Conservation (phyloP, 2,329 filamentous ascomycete genomes). For the Exophiala aquamarina region DNA sequence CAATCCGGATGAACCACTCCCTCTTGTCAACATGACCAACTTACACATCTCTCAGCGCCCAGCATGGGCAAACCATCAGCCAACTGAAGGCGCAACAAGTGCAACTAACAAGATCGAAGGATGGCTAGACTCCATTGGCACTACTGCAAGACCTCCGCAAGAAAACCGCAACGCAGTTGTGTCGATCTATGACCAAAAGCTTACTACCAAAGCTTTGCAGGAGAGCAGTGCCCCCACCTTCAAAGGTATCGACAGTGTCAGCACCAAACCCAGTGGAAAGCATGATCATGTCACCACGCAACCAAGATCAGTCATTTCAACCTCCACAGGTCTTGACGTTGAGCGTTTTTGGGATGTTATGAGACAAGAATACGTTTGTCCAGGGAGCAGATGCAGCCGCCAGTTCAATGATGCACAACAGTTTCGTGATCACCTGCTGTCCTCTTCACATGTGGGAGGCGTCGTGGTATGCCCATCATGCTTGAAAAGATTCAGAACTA, state of each 20-base stretch:
- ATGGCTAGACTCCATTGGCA: constrained; percentile 13
- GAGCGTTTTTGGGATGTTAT: constrained; percentile 34
- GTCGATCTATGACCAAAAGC: constrained; percentile 18
- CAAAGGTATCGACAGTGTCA: too few relatives aligned
- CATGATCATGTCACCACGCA: constrained; percentile 6
- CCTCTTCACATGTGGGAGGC: constrained; percentile 27
- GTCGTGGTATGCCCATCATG: constrained; percentile 41
- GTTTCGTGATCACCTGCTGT: constrained; percentile 37
- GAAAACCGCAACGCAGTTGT: constrained; percentile 15
- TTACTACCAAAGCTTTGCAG: too few relatives aligned
- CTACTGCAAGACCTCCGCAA: constrained; percentile 4
- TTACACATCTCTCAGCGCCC: too few relatives aligned
- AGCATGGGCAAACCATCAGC: too few relatives aligned
- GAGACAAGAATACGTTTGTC: constrained; percentile 35
- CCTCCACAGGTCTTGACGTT: constrained; percentile 25
- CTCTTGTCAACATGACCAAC: too few relatives aligned
- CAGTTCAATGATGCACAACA: constrained; percentile 27
- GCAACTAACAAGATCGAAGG: constrained; percentile 1
- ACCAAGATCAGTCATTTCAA: constrained; percentile 14
- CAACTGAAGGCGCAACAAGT: too few relatives aligned
- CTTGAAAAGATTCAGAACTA: constrained; percentile 38
- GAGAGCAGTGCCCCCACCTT: too few relatives aligned
- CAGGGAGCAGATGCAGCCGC: constrained; percentile 30
- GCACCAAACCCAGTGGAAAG: too few relatives aligned
- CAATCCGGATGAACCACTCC: too few relatives aligned